Base-by-base conservation (phyloP, 495 filamentous ascomycete species). In the Cercophora samala region DNA sequence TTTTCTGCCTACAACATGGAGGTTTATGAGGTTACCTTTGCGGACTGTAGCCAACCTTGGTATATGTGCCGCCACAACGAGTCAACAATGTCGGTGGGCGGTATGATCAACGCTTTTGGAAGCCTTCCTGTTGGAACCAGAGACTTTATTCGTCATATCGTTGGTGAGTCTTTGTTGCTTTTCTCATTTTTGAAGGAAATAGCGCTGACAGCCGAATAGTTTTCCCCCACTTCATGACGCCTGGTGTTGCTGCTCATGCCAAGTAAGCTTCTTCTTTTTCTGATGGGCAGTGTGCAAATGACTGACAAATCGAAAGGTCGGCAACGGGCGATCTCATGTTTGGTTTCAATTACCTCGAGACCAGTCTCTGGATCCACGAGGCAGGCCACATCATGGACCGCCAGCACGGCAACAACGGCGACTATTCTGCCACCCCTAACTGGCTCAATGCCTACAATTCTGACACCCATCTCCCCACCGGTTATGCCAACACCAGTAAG, bases 381-480 rank as follows among this genome's bases (percentile, higher is more conserved):
- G 4, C 26, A 23, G 58, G 58, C 17, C 58, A 60, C 23, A 21
- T 26, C 23, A 4, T 60, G 3, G 58, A 60, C 58, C 24, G 23
- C 4, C 58, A 60, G 23, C 37, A 46, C 13, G 37, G 37, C 11
- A 13, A 13, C 5, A 60, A 60, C 58, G 58, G 58, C 4, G 22
- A 60, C 23, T 60, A 26, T 18, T 60, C 58, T 1, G 24, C 58
- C n/a, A 60, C 58, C 58, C 23, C 21, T n/a, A 5, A 5, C 17
- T 60, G 58, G 58, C 21, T 60, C 19, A 60, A 60, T 18, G 58
- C 58, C 58, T 60, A 60, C 58, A 60, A 60, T 18, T n/a, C 58
- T 17, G 58, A 60, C 24, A 5, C 22, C 4, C 22, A 23, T 18
- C 22, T 60, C n/a, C 58, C 58, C 23, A 26, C 26, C 17, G 24